Percentiles rank a stretch among this genome's conserved stretches.
phyloP scores from a whole-genome alignment of 2,329 filamentous ascomycete species.

The Xylariaceae sp. region DNA sequence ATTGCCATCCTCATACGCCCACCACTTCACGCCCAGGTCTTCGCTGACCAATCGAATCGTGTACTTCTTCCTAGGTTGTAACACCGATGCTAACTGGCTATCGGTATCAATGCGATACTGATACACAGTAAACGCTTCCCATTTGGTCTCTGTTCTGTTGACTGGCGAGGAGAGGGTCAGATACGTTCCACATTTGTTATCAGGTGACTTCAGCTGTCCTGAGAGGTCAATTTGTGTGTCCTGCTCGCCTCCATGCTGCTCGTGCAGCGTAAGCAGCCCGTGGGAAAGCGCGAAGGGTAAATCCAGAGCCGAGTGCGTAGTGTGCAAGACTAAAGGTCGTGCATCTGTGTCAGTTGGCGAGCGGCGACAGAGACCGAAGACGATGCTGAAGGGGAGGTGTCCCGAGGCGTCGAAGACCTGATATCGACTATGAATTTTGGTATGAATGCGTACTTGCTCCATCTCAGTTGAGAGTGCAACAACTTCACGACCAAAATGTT shows the following conservation, averaged over 20 bases:
- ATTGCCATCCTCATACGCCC: conserved; percentile 9
- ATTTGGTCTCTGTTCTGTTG: conserved; percentile 6
- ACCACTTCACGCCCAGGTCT: conserved; percentile 24
- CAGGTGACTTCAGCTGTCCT: neutral
- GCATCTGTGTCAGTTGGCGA: conserved; percentile 15
- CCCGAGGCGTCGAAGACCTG: conserved; percentile 6
- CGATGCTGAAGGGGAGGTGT: conserved; percentile 17
- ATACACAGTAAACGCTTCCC: conserved; percentile 10
- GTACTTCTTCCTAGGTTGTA: conserved; percentile 19
- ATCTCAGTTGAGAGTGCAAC: neutral
- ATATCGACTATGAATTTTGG: conserved; percentile 11
- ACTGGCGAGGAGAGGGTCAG: conserved; percentile 20
- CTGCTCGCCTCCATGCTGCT: conserved; percentile 7
- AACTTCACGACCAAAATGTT: neutral
- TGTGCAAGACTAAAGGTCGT: conserved; percentile 14
- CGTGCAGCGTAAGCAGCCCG: conserved; percentile 18
- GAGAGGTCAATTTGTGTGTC: neutral
- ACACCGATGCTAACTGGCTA: conserved; percentile 18
- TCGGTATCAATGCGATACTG: conserved; percentile 15
- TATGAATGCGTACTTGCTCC: conserved; percentile 14
- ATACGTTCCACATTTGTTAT: conserved; percentile 5
- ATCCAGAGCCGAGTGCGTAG: conserved; percentile 16
- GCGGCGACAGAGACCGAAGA: conserved; percentile 20
- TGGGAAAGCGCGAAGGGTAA: conserved; percentile 22
- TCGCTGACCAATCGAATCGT: conserved; percentile 11